These are phyloP conservation scores for Lentinula detonsa DNA, from an alignment of 768 basidiomycete genomes.

Conservation along the genomic window DNA sequence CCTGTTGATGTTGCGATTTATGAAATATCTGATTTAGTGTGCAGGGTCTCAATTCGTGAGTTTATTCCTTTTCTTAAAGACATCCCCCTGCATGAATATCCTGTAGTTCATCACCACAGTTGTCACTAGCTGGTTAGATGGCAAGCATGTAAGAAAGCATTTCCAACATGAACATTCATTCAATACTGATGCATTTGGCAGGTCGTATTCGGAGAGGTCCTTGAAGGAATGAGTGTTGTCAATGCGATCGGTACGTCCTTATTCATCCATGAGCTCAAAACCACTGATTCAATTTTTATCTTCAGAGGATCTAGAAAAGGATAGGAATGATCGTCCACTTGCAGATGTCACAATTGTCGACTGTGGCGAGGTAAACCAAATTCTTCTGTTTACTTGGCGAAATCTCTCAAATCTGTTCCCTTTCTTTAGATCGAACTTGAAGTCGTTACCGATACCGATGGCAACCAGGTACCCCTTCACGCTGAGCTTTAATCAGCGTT, in stretches of 20 bases:
- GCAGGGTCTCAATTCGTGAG: conserved; percentile 84
- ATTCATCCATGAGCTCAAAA: neutral
- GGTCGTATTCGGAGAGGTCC: conserved; percentile 90
- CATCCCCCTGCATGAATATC: neutral
- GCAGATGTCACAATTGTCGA: conserved; percentile 77
- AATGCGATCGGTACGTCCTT: conserved; percentile 55
- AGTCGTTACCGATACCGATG: conserved; percentile 49
- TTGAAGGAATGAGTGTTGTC: conserved; percentile 91
- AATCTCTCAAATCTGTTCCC: neutral
- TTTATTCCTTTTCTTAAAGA: neutral
- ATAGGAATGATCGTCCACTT: conserved; percentile 61
- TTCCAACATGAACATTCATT: neutral
- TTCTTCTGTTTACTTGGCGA: neutral
- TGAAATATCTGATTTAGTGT: neutral
- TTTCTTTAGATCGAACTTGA: conserved; percentile 46
- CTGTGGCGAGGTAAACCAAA: conserved; percentile 72
- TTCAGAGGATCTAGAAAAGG: conserved; percentile 72
- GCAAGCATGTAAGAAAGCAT: conserved; percentile 57
- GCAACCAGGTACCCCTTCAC: conserved; percentile 88
- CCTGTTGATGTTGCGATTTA: neutral
- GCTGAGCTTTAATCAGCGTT: conserved; percentile 80
- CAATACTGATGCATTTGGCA: conserved; percentile 18
- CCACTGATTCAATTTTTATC: conserved; percentile 8
- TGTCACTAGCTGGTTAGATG: conserved; percentile 85
- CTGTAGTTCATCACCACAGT: conserved; percentile 88